Evolutionary conservation across 805 yeast genomes (phyloP).

Genomic region (Kregervanrija pseudodelftensis): DNA sequence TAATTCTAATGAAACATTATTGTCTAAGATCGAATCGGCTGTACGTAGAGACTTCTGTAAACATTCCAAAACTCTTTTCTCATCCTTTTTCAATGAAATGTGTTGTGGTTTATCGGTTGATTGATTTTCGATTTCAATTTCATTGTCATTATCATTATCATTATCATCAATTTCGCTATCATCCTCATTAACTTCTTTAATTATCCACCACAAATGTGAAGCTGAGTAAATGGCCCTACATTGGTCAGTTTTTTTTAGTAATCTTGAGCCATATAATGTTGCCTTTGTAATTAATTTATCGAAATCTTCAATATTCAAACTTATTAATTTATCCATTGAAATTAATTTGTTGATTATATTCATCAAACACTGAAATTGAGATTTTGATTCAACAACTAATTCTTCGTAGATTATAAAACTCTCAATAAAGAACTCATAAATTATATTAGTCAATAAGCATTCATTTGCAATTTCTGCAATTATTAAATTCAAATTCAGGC

Average conservation of each 20-base stretch:
- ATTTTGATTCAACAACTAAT: constrained; percentile 38
- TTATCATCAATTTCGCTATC: constrained; percentile 38
- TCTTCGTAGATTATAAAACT: constrained; percentile 82
- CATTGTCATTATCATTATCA: constrained; percentile 32
- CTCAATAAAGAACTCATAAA: constrained; percentile 85
- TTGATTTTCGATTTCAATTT: background rate
- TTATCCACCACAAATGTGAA: constrained; percentile 92
- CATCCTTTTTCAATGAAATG: constrained; percentile 30
- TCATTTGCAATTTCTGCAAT: constrained; percentile 80
- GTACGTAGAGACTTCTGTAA: constrained; percentile 80
- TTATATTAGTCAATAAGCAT: constrained; percentile 56
- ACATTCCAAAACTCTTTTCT: constrained; percentile 82
- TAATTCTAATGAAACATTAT: constrained; percentile 62
- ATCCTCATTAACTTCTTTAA: constrained; percentile 37
- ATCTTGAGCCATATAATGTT: constrained; percentile 80
- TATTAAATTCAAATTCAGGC: constrained; percentile 48
- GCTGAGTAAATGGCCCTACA: constrained; percentile 85
- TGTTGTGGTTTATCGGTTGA: constrained; percentile 8
- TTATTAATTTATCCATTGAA: constrained; percentile 34
- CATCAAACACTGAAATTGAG: constrained; percentile 43
- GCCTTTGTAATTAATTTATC: constrained; percentile 78
- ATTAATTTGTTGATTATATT: constrained; percentile 40
- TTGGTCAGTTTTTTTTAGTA: constrained; percentile 89
- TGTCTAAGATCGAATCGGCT: constrained; percentile 92
- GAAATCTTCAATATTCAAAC: constrained; percentile 50